A percentile compares a stretch with the other conserved stretches of the same genome.
Evolutionary conservation across 1,284 basidiomycete genomes (phyloP).

Genomic region (Marasmius oreades): DNA sequence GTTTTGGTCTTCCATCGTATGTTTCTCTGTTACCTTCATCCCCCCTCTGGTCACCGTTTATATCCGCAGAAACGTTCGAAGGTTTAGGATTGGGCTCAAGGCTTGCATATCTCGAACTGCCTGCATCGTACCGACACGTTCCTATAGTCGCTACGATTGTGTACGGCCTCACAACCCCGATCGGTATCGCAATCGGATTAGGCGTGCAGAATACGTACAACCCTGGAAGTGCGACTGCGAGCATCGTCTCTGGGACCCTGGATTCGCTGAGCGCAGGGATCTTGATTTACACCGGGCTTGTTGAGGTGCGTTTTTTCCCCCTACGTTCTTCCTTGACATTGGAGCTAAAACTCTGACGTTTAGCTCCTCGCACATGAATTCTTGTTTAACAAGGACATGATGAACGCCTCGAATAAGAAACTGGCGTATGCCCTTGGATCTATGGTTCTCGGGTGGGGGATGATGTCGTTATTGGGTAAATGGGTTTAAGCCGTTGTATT

Average conservation of each 20-base stretch:
- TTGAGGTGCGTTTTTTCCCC: background rate
- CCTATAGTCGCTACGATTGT: background rate
- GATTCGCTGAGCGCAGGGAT: constrained; percentile 7
- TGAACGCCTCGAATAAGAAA: background rate
- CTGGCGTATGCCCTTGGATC: background rate
- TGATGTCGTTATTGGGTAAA: constrained; percentile 6
- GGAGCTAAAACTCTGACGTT: too few species aligned
- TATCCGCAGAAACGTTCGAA: constrained; percentile 6
- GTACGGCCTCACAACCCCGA: constrained; percentile 3
- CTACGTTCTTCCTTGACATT: background rate
- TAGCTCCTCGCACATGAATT: background rate
- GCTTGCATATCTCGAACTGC: constrained; percentile 1
- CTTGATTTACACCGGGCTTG: constrained; percentile 5
- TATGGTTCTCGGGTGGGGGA: background rate
- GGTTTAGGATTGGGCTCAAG: constrained; percentile 8
- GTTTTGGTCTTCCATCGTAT: background rate
- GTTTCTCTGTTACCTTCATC: too few species aligned
- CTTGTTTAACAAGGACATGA: background rate
- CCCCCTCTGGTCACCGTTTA: background rate
- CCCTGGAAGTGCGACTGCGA: background rate
- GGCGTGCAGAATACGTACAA: background rate
- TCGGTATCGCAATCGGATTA: constrained; percentile 5
- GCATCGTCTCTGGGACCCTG: background rate
- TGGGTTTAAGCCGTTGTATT: constrained; percentile 24
- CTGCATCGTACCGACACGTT: background rate